Conservation (phyloP, 129 eudicot genomes). For the Flaveria robusta region DNA sequence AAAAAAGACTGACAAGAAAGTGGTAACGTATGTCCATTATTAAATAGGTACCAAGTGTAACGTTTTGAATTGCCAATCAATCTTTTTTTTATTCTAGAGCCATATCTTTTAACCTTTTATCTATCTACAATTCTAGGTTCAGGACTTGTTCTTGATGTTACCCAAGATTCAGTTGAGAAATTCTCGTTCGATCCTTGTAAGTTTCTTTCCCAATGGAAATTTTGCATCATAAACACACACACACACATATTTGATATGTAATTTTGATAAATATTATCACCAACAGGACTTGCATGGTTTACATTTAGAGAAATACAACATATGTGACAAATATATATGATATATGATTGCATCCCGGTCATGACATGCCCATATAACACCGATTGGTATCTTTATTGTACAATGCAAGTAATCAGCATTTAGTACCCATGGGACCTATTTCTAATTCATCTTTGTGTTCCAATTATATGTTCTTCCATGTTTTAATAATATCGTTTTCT, state of each 20-base stretch:
- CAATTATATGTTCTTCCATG: not conserved
- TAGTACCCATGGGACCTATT: not conserved
- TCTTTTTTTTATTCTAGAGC: not conserved
- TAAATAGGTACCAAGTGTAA: not conserved
- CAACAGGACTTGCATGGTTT: not conserved
- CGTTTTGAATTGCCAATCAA: not conserved
- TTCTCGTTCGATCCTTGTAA: conserved; percentile 91
- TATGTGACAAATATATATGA: conserved; percentile 6
- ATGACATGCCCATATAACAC: no score
- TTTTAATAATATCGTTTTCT: not conserved
- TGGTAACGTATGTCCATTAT: not conserved
- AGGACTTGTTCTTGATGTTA: conserved; percentile 75
- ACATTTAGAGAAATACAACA: not conserved
- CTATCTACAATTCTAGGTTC: conserved; percentile 51
- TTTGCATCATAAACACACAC: not conserved
- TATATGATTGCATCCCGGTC: not conserved
- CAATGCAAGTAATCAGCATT: not conserved
- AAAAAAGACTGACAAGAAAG: not conserved
- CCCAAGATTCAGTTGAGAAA: conserved; percentile 69
- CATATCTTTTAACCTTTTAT: not conserved
- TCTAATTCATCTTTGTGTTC: not conserved
- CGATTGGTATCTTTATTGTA: not conserved
- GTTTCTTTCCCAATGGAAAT: conserved; percentile 16
- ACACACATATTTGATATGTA: not conserved
- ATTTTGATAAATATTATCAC: not conserved